phyloP scores from a whole-genome alignment of 2,329 filamentous ascomycete species.

The Plenodomus lindquistii region DNA sequence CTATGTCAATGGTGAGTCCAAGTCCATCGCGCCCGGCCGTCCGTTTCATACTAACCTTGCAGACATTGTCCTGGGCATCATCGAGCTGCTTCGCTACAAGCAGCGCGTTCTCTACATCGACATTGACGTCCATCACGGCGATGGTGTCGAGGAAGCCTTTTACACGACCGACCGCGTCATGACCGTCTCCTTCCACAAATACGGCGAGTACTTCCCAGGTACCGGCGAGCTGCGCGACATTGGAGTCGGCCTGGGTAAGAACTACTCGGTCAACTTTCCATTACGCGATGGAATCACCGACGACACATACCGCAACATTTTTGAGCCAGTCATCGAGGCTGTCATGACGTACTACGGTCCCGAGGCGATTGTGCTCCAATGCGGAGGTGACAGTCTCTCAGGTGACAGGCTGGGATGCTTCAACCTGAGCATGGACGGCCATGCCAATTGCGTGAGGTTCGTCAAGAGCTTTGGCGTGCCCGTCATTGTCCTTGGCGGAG shows the following conservation, averaged over 20 bases:
- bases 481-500: constrained; percentile 67
- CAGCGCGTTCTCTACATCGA: constrained; percentile 93
- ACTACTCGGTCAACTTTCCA: constrained; percentile 72
- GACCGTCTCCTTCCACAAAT: constrained; percentile 74
- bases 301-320: constrained; percentile 68
- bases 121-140: constrained; percentile 90
- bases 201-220: constrained; percentile 72
- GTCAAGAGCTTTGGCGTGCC: constrained; percentile 70
- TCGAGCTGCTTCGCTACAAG: constrained; percentile 81
- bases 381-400: constrained; percentile 68
- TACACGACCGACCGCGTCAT: constrained; percentile 73
- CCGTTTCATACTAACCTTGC: neutral
- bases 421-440: constrained; percentile 71
- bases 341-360: constrained; percentile 72
- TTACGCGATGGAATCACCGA: constrained; percentile 72
- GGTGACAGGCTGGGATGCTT: constrained; percentile 71
- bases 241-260: constrained; percentile 67
- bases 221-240: constrained; percentile 71
- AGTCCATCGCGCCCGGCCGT: neutral
- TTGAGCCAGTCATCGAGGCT: constrained; percentile 68
- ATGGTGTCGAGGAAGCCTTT: constrained; percentile 74
- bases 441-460: constrained; percentile 71
- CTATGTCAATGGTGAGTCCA: constrained; percentile 77
- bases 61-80: constrained; percentile 93
- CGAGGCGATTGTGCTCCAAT: constrained; percentile 70